phyloP scores from a whole-genome alignment of 305 asterid genomes.

The Stenogyne calaminthoides region DNA sequence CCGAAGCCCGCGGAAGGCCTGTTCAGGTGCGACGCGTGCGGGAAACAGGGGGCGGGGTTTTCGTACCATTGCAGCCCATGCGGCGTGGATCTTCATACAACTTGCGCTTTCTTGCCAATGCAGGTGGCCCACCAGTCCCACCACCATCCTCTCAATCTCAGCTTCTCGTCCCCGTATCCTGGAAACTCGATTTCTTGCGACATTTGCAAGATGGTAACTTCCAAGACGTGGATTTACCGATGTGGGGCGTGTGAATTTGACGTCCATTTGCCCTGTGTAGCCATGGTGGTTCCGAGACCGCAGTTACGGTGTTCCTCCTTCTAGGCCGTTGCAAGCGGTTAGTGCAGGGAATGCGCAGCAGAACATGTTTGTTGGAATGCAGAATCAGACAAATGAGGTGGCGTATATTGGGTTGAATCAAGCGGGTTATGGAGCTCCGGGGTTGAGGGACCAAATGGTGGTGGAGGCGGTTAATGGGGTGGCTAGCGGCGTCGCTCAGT shows the following conservation, averaged over 20 bases:
- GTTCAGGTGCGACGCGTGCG: constrained; percentile 61
- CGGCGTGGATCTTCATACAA: constrained; percentile 47
- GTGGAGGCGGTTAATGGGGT: constrained; percentile 29
- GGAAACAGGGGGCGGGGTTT: constrained; percentile 46
- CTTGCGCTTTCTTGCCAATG: constrained; percentile 44
- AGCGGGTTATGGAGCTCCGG: constrained; percentile 9
- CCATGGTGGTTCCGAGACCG: constrained; percentile 13
- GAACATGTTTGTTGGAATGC: constrained; percentile 2
- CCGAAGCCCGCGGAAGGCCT: constrained; percentile 45
- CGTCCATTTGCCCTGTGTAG: constrained; percentile 44
- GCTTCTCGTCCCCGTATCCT: constrained; percentile 43
- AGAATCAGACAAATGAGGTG: background rate
- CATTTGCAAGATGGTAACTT: constrained; percentile 40
- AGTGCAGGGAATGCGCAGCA: constrained; percentile 24
- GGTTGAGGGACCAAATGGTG: constrained; percentile 34
- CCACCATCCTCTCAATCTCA: constrained; percentile 40
- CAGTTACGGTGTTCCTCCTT: background rate
- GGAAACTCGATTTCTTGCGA: constrained; percentile 46
- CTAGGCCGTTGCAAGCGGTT: background rate
- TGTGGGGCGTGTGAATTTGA: constrained; percentile 54
- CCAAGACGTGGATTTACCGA: constrained; percentile 54
- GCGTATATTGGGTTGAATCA: constrained; percentile 4
- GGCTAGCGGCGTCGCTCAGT: constrained; percentile 46
- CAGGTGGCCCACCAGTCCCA: constrained; percentile 37
- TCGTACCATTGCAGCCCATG: constrained; percentile 54